phyloP scores from a whole-genome alignment of 768 basidiomycete genomes.

The Hypholoma fasciculare region DNA sequence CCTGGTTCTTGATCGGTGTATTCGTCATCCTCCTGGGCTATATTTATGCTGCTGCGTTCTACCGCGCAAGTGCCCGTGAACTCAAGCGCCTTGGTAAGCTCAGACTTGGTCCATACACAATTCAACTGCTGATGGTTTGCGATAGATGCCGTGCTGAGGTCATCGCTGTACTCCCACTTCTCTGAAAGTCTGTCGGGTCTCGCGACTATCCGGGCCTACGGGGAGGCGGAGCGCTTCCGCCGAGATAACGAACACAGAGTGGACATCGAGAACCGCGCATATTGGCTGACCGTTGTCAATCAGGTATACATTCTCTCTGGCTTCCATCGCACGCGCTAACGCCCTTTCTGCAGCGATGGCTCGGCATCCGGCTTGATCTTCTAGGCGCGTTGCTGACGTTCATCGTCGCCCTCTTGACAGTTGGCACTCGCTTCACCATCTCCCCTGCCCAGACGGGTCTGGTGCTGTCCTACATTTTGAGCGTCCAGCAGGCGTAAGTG shows the following conservation, averaged over 20 bases:
- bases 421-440: constrained; percentile 71
- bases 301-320: constrained; percentile 43
- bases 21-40: constrained; percentile 60
- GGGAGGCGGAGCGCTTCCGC: constrained; percentile 74
- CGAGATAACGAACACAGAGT: constrained; percentile 73
- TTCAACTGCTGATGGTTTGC: background rate
- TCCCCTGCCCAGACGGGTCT: constrained; percentile 80
- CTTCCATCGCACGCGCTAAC: constrained; percentile 25
- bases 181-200: constrained; percentile 88
- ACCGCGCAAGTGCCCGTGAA: constrained; percentile 84
- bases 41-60: constrained; percentile 74
- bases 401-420: constrained; percentile 75
- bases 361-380: constrained; percentile 88
- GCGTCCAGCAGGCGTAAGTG: constrained; percentile 65
- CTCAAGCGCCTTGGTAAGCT: constrained; percentile 68
- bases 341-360: constrained; percentile 58
- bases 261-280: constrained; percentile 87
- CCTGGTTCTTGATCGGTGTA: constrained; percentile 85
- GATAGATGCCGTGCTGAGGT: constrained; percentile 80
- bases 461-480: constrained; percentile 77
- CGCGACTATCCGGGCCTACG: constrained; percentile 87
- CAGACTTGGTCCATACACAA: background rate
- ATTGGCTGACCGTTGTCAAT: constrained; percentile 84
- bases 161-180: constrained; percentile 89
- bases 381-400: constrained; percentile 74